Evolutionary conservation across 1,284 basidiomycete species (phyloP).

Genomic region (Ceratobasidium papillatum): DNA sequence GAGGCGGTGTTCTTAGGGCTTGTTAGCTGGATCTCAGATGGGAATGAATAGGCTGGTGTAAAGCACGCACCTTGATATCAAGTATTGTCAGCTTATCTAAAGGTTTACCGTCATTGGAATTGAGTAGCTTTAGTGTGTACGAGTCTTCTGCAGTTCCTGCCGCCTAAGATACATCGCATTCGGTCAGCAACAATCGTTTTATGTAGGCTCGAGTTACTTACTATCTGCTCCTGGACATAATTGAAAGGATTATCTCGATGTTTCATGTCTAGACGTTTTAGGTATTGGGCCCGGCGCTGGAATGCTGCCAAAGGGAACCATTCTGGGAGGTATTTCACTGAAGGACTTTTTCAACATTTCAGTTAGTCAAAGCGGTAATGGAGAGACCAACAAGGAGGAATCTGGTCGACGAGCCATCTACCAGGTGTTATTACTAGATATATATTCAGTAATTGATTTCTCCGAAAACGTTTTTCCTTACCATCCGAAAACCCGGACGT

Average conservation of each 20-base stretch:
- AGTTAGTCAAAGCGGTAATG: background rate
- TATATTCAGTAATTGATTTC: background rate
- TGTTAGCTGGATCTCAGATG: background rate
- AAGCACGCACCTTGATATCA: constrained; percentile 47
- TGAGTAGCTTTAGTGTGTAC: constrained; percentile 48
- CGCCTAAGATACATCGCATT: constrained; percentile 44
- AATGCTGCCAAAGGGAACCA: constrained; percentile 51
- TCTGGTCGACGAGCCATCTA: background rate
- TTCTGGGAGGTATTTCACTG: constrained; percentile 49
- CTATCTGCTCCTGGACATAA: constrained; percentile 48
- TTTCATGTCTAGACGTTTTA: background rate
- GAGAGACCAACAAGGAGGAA: background rate
- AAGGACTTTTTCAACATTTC: background rate
- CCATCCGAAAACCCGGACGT: constrained; percentile 10
- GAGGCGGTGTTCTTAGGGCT: constrained; percentile 44
- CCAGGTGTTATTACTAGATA: background rate
- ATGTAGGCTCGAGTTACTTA: constrained; percentile 28
- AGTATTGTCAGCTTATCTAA: constrained; percentile 46
- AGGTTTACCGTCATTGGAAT: constrained; percentile 42
- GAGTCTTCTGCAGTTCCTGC: constrained; percentile 48
- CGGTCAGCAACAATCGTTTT: background rate
- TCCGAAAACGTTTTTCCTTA: background rate
- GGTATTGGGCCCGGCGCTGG: constrained; percentile 14
- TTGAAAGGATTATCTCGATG: constrained; percentile 48
- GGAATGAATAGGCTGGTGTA: too few relatives aligned